A percentile compares a stretch with the other conserved stretches of the same genome.
Conservation (phyloP, 805 yeast species). For the Candida rishiriensis region DNA sequence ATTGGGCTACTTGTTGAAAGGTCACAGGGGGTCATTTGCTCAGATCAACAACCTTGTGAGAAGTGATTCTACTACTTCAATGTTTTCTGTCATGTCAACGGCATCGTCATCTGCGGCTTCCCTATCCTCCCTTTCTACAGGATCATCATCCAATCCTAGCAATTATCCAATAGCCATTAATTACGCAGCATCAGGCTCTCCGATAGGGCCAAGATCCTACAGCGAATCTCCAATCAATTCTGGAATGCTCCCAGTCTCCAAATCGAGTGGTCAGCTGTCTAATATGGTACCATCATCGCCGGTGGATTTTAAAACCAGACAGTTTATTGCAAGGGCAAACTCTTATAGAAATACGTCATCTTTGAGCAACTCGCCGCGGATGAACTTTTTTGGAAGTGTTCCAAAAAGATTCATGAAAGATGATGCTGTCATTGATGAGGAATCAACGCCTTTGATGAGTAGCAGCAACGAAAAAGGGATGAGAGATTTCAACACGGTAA, state of each 20-base stretch:
- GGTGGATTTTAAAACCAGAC: conserved; percentile 22
- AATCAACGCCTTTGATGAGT: conserved; percentile 7
- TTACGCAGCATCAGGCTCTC: conserved; percentile 5
- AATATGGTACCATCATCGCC: conserved; percentile 23
- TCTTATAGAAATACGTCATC: conserved; percentile 23
- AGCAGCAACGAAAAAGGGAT: not conserved
- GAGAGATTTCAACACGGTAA: conserved; percentile 4
- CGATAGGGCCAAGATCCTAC: conserved; percentile 8
- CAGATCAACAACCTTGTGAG: conserved; percentile 24
- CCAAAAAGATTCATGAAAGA: conserved; percentile 13
- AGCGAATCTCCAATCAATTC: conserved; percentile 8
- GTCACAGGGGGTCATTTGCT: conserved; percentile 34
- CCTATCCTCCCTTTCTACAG: conserved; percentile 14
- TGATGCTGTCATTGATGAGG: conserved; percentile 19
- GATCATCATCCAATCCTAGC: conserved; percentile 5
- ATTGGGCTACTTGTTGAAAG: conserved; percentile 25
- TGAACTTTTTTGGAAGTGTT: conserved; percentile 14
- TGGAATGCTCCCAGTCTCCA: conserved; percentile 6
- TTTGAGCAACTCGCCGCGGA: conserved; percentile 25
- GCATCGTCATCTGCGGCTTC: conserved; percentile 23
- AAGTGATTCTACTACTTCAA: conserved; percentile 24
- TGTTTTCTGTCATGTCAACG: conserved; percentile 28
- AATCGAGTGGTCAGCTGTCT: conserved; percentile 12
- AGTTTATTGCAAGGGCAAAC: conserved; percentile 17
- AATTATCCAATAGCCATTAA: conserved; percentile 19